Conservation (phyloP, 139 green algal genomes). For the Volvox reticuliferus region DNA sequence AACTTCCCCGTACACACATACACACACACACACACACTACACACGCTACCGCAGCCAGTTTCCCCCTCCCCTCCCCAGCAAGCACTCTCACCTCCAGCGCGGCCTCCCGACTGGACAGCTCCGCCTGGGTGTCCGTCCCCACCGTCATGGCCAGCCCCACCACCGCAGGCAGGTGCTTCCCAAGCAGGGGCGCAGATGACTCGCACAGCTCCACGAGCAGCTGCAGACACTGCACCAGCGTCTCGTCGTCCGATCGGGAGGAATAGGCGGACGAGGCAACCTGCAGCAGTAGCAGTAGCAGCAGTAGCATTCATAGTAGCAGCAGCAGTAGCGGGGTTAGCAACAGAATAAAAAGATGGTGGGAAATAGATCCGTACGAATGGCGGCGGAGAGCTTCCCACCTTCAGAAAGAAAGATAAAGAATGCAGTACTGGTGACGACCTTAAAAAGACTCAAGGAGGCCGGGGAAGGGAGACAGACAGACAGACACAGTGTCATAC, state of each 20-base stretch:
- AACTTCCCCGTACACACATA: no score
- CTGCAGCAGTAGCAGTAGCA: background rate
- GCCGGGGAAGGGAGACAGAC: no score
- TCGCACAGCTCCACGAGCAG: conserved; percentile 75
- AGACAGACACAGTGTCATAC: no score
- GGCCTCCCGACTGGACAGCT: conserved; percentile 67
- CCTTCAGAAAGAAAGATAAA: no score
- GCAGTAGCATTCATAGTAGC: background rate
- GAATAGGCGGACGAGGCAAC: conserved; percentile 26
- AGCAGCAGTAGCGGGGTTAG: background rate
- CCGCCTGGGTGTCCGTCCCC: conserved; percentile 55
- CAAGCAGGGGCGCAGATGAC: conserved; percentile 64
- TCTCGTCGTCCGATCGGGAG: conserved; percentile 54
- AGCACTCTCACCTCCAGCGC: conserved; percentile 56
- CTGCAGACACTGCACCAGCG: conserved; percentile 65
- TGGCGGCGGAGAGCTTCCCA: background rate
- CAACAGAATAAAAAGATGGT: no score
- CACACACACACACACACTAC: no score
- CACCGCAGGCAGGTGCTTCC: conserved; percentile 62
- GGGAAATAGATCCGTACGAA: no score
- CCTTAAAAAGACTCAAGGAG: no score
- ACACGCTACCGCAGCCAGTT: no score
- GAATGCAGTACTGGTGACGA: no score
- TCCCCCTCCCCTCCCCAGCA: no score
- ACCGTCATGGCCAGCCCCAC: conserved; percentile 67